Conservation (phyloP, 2,329 filamentous ascomycete species). For the Fusarium stilboides region DNA sequence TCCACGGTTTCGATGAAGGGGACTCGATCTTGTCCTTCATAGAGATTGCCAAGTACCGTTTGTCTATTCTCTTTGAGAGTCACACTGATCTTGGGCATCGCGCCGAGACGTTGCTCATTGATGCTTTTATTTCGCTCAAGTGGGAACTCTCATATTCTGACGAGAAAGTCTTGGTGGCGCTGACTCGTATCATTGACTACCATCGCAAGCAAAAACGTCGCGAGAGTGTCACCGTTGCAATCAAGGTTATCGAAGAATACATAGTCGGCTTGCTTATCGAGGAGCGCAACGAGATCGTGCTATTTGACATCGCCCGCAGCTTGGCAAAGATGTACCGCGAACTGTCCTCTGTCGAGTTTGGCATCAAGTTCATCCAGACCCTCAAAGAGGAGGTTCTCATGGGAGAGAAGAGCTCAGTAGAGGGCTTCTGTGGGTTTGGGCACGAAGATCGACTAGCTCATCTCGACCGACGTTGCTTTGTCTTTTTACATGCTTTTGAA, state of each 20-base stretch:
- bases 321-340: conserved; percentile 10
- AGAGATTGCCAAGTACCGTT: conserved; percentile 11
- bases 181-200: conserved; percentile 8
- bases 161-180: neutral
- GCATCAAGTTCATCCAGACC: conserved; percentile 14
- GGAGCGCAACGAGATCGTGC: neutral
- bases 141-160: neutral
- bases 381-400: conserved; percentile 8
- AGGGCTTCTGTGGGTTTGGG: neutral
- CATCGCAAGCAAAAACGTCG: conserved; percentile 20
- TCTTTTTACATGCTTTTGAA: conserved; percentile 8
- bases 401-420: neutral
- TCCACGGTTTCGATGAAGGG: neutral
- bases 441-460: conserved; percentile 2
- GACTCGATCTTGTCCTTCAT: neutral
- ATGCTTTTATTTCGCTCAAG: neutral
- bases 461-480: conserved; percentile 4
- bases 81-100: conserved; percentile 1
- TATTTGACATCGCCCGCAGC: conserved; percentile 1
- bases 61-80: neutral
- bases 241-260: conserved; percentile 13
- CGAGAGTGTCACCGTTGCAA: neutral
- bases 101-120: neutral
- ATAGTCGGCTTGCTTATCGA: neutral
- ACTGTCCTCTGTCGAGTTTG: conserved; percentile 4